Percentiles rank a stretch among this genome's conserved stretches.
Conservation (phyloP, 139 green algal species). For the Micromonas pusilla region DNA sequence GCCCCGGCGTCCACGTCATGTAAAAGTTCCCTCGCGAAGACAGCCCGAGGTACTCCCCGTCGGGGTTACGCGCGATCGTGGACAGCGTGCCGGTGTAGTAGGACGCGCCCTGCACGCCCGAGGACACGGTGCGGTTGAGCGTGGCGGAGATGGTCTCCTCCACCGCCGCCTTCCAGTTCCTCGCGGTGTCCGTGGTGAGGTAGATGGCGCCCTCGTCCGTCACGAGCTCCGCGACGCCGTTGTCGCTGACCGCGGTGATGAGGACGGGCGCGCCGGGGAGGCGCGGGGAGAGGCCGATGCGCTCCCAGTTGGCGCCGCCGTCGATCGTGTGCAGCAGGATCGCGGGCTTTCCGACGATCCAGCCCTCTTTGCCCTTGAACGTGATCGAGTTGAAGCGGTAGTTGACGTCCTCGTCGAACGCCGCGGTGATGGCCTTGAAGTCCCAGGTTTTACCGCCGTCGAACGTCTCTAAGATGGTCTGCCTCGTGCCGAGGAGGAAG, state of each 20-base stretch:
- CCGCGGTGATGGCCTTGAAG: constrained; percentile 50
- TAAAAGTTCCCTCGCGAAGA: constrained; percentile 96
- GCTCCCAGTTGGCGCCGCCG: constrained; percentile 88
- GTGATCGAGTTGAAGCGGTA: constrained; percentile 93
- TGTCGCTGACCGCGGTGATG: constrained; percentile 60
- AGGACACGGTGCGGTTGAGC: constrained; percentile 71
- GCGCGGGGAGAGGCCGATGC: constrained; percentile 85
- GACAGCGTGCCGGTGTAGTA: constrained; percentile 97
- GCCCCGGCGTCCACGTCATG: constrained; percentile 91
- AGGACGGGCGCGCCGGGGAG: constrained; percentile 79
- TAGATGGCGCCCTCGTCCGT: constrained; percentile 98
- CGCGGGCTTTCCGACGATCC: constrained; percentile 97
- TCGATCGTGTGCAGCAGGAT: constrained; percentile 96
- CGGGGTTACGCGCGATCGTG: constrained; percentile 67
- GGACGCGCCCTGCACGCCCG: constrained; percentile 87
- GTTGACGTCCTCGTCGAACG: constrained; percentile 80
- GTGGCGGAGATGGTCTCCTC: constrained; percentile 98
- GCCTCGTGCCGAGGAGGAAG: constrained; percentile 90
- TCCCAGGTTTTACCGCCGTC: constrained; percentile 92
- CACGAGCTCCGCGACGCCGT: constrained; percentile 84
- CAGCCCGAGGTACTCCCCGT: constrained; percentile 89
- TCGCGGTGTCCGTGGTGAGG: constrained; percentile 84
- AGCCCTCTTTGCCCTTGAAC: constrained; percentile 93
- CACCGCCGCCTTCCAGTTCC: constrained; percentile 93
- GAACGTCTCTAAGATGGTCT: constrained; percentile 95